Evolutionary conservation across 78 protist species (phyloP), one percentile per base, ranked within the genome.

Genomic region (Cavenderia fasciculata): DNA sequence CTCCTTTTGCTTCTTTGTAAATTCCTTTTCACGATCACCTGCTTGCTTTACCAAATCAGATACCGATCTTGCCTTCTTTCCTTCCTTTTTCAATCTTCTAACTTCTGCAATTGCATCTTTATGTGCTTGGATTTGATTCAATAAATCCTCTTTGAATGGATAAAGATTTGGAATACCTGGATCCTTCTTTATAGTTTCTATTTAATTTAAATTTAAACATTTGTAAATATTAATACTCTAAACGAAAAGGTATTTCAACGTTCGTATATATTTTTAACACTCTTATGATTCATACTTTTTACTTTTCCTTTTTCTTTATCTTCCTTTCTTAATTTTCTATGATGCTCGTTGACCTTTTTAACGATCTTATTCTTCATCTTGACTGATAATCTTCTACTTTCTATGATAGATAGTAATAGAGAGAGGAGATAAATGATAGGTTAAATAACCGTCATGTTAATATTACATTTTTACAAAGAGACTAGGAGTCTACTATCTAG

Each of bases 91-190:
- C 23, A 52, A 34, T 25, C 25, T 43, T 74, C 92, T 75, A 21
- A 61, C 95, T 40, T 77, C 92, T n/a, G 44, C 70, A 25, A 27
- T 47, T 14, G 41, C n/a, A 31, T 74, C 74, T 70, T 86, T 86
- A 12, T 41, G 59, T 36, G 49, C 71, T 61, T 92, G 94, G 27
- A 86, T 49, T 79, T 95, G 52, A 10, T 33, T 19, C 56, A 96
- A 62, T 43, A 96, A n/a, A 51, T 96, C 89, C n/a, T 92, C 95
- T 73, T 96, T 96, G 88, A 88, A 95, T 54, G 98, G 98, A 69
- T 86, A 89, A 38, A 95, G 62, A 72, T 95, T 96, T 29, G 99
- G 99, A 14, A 97, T 59, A 52, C 99, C 98, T 18, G 98, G 97
- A 41, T 97, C 99, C 85, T 96, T 96, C 68, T 86, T 94, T 27